Evolutionary conservation across 306 rosid species (phyloP), one percentile per base, ranked within the genome.

Genomic region (Dalbergia oliveri): DNA sequence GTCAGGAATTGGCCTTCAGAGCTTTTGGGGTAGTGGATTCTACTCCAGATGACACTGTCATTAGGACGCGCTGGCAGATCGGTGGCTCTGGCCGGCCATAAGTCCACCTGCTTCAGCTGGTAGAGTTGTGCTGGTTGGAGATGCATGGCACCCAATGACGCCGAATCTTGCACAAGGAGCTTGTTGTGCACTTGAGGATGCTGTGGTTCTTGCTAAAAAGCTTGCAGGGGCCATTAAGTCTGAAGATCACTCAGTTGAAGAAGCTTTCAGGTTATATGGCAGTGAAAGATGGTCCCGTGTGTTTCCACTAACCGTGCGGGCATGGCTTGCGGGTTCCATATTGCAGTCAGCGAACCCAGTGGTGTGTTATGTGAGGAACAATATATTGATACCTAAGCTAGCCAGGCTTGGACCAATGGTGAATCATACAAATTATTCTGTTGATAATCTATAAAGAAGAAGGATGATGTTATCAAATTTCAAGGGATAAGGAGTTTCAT

Each of bases 111-210:
- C 83, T 72, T 88, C 93, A 4, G 63, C 88, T 0, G 99, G 97
- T 31, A 84, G 87, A 72, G 94, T 91, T 67, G 97, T 91, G 64
- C 67, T 93, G 35, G 97, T 91, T 3, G 99, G 99, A 69, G 97
- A 93, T 9, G 97, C 99, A 0, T 94, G 99, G 99, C 99, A 94
- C 26, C 97, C 99, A 18, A 94, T 94, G 97, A 94, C 99, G 11
- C 99, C 99, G 1, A 94, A 94, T 86, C 97, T 94, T 0, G 97
- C 94, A 0, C 99, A 94, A 82, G 99, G 97, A n/a, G 97, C 94
- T 59, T 93, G 97, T 75, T 91, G 97, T 89, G 99, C 99, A 11
- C 83, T 94, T 9, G 97, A 94, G 84, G 99, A 94, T 80, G 82
- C 99, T 10, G 88, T 87, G 61, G 80, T 87, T 73, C 86, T 87